Conservation (phyloP, 1,284 basidiomycete genomes). For the Vanrija sp. region DNA sequence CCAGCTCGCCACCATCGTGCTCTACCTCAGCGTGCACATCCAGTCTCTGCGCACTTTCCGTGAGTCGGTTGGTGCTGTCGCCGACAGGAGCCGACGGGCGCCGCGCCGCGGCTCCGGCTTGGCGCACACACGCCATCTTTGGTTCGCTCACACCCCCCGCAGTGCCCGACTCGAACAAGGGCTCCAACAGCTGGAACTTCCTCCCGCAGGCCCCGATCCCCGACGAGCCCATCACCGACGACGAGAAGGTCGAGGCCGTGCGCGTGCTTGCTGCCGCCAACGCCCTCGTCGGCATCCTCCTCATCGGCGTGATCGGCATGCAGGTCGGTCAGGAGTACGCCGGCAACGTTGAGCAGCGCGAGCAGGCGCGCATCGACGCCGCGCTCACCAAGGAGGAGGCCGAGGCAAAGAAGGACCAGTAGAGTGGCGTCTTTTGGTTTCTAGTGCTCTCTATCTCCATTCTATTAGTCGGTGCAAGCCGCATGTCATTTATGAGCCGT, state of each 20-base stretch:
- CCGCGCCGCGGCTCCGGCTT: not conserved
- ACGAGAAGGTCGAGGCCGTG: constrained; percentile 70
- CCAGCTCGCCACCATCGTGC: constrained; percentile 67
- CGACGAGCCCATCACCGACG: constrained; percentile 57
- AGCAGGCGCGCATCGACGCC: constrained; percentile 55
- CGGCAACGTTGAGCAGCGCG: constrained; percentile 61
- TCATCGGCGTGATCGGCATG: constrained; percentile 45
- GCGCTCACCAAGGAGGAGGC: constrained; percentile 14
- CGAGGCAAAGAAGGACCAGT: constrained; percentile 40
- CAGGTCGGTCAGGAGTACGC: constrained; percentile 85
- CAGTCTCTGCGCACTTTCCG: constrained; percentile 64
- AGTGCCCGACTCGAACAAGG: constrained; percentile 40
- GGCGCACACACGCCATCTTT: not conserved
- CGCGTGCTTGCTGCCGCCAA: constrained; percentile 77
- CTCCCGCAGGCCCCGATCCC: constrained; percentile 52
- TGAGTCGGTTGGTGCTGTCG: constrained; percentile 21
- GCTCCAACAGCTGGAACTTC: constrained; percentile 39
- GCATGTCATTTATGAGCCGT: too few relatives aligned
- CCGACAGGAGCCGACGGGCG: not conserved
- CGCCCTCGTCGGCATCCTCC: constrained; percentile 69
- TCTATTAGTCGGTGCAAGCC: not conserved
- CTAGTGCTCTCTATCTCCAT: too few relatives aligned
- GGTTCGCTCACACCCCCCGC: not conserved
- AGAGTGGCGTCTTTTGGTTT: not conserved
- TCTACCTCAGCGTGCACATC: constrained; percentile 76